A percentile compares a stretch with the other conserved stretches of the same genome.
phyloP scores from a whole-genome alignment of 2,329 filamentous ascomycete genomes.

The Dactylellina haptotyla region DNA sequence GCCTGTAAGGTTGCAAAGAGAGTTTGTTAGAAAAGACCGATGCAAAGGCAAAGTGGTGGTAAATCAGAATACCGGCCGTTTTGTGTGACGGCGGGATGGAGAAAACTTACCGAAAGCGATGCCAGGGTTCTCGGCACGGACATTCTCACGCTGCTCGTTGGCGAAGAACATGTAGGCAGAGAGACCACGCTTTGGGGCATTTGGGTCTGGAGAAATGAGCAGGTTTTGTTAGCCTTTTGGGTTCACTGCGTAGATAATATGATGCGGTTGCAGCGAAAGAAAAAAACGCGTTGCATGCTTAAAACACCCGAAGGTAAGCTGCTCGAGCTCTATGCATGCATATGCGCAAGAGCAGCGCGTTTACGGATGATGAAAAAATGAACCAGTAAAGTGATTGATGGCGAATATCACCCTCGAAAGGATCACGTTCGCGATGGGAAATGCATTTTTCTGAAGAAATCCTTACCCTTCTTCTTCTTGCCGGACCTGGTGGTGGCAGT shows the following conservation, averaged over 20 bases:
- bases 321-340: no score
- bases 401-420: neutral
- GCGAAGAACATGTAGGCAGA: conserved; percentile 99
- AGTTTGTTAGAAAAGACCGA: conserved; percentile 28
- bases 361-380: no score
- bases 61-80: no score
- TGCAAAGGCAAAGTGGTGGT: conserved; percentile 1
- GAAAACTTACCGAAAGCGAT: conserved; percentile 85
- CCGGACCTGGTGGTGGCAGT: conserved; percentile 45
- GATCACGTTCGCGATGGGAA: neutral
- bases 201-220: conserved; percentile 74
- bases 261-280: neutral
- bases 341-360: no score
- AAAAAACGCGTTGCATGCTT: neutral
- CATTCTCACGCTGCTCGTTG: conserved; percentile 98
- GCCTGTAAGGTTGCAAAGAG: conserved; percentile 64
- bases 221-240: neutral
- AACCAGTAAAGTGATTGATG: neutral
- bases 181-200: conserved; percentile 98
- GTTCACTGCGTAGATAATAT: no score
- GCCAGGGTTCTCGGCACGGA: conserved; percentile 96
- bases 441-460: neutral
- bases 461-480: conserved; percentile 54
- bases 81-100: neutral
- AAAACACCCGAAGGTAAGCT: no score